Evolutionary conservation across 106 monocot genomes (phyloP), one percentile per base, ranked within the genome.

Genomic region (Dendrobium huoshanense): DNA sequence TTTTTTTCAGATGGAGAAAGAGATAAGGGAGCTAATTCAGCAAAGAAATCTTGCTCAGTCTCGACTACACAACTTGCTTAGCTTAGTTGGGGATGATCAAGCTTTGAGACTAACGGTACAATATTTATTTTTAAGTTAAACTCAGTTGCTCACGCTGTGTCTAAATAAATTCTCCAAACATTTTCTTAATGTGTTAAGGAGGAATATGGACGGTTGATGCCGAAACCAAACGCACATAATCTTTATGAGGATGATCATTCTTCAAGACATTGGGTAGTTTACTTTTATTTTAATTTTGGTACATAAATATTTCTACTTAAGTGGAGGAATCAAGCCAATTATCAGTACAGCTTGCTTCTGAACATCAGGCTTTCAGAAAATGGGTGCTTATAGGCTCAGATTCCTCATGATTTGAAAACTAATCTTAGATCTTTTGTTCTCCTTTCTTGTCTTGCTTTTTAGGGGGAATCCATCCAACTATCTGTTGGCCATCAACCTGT

Each of bases 31-130:
- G 68, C 77, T 99, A 47, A 90, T 89, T 77, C 85, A 84, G 77
- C 91, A 99, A 77, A 79, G 95, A 54, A 93, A 99, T 87, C 85
- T 90, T 79, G 95, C 91, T 81, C 93, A 95, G 72, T 89, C 88
- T 83, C 84, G 91, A 41, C 88, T 99, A n/a, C 87, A 91, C 5
- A 86, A 91, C 81, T 85, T 95, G 80, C 89, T 95, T 72, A 85
- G 55, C 55, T 77, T 73, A 73, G 85, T 91, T 5, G 83, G 79
- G 51, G 89, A 91, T 70, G 79, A 92, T 74, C 88, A 79, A 45
- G 56, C 79, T 78, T 86, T 90, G 37, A 89, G 86, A 79, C 78
- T 73, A 85, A 85, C 83, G 89, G 92, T 95, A 87, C 40, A n/a
- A 43, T 3, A 11, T 51, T 51, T 51, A 25, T 19, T 76, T 24